Evolutionary conservation across 257 asterid species (phyloP), one percentile per base, ranked within the genome.

Genomic region (Phtheirospermum japonicum): DNA sequence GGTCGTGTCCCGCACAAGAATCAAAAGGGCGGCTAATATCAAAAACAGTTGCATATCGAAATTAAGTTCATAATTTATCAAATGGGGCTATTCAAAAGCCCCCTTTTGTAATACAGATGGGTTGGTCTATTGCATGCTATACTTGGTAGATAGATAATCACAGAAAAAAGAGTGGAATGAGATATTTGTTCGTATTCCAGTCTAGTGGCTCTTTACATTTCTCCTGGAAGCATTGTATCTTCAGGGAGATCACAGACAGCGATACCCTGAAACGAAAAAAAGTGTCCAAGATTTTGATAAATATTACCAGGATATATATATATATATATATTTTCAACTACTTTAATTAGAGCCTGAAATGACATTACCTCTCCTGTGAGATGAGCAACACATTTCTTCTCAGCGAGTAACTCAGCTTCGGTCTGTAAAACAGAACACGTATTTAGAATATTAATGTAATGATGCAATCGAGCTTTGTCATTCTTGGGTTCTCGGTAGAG

Each of bases 181-280:
- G 17, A n/a, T 37, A n/a, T 33, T 7, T 19, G 56, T 20, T 30
- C 16, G 52, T 18, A 5, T 13, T 37, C 28, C 28, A 9, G 3
- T 4, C 14, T 0, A 4, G 37, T 4, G 10, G 28, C 28, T 23
- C 28, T 13, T 42, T 71, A 92, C 93, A 88, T 82, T 75, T 92
- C 99, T 76, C 99, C 99, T 0, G 97, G 99, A 77, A 92, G 99
- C 99, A 92, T 92, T 0, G 97, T 92, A 65, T 92, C 99, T 32
- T 59, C 99, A 0, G 99, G 99, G 28, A 92, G 83, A 83, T 92
- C 97, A 67, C 99, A 92, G 11, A 92, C 87, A 39, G 97, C 95
- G 37, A 92, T 66, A 42, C 99, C 99, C 76, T 71, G 67, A n/a
- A 16, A 45, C 23, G 11, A 71, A 28, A 45, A 12, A 50, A 4